Conservation (phyloP, 495 filamentous ascomycete species). For the Neurospora tetraspora region DNA sequence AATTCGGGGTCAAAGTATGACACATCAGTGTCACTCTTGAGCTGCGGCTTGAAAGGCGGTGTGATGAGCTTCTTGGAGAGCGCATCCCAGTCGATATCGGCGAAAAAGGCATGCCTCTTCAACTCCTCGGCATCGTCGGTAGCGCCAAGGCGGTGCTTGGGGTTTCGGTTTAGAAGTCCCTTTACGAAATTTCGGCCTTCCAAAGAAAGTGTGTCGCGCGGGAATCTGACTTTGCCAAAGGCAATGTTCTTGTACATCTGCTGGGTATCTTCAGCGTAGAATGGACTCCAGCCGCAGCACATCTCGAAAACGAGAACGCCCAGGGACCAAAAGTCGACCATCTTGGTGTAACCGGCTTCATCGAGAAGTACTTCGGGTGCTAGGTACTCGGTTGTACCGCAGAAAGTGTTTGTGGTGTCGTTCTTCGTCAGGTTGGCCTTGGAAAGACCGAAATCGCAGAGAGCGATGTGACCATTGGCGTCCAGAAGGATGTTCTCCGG, state of each 20-base stretch:
- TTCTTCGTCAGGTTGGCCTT: slow-evolving; percentile 95
- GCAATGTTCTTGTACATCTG: slow-evolving; percentile 99
- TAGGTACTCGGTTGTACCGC: slow-evolving; percentile 94
- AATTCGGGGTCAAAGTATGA: slow-evolving; percentile 99
- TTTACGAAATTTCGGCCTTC: slow-evolving; percentile 98
- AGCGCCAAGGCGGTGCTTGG: slow-evolving; percentile 87
- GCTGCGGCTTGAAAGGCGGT: slow-evolving; percentile 96
- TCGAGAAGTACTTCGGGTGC: slow-evolving; percentile 93
- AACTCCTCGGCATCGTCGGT: slow-evolving; percentile 88
- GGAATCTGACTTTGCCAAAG: slow-evolving; percentile 95
- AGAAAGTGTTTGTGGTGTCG: slow-evolving; percentile 97
- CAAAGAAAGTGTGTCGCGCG: slow-evolving; percentile 81
- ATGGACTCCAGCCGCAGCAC: slow-evolving; percentile 98
- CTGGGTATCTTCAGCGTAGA: slow-evolving; percentile 97
- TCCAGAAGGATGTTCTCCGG: slow-evolving; percentile 97
- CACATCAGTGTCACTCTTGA: slow-evolving; percentile 89
- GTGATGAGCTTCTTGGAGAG: slow-evolving; percentile 81
- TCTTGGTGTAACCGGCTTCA: slow-evolving; percentile 97
- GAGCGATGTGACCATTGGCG: slow-evolving; percentile 79
- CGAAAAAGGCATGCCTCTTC: slow-evolving; percentile 89
- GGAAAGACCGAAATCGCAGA: slow-evolving; percentile 94
- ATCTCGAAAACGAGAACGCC: slow-evolving; percentile 98
- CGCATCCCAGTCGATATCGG: slow-evolving; percentile 83
- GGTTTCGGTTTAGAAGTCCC: slow-evolving; percentile 91
- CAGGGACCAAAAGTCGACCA: slow-evolving; percentile 99